These are phyloP conservation scores for Blastobotrys buckinghamii DNA, from an alignment of 1,139 yeast genomes.

Conservation along the genomic window DNA sequence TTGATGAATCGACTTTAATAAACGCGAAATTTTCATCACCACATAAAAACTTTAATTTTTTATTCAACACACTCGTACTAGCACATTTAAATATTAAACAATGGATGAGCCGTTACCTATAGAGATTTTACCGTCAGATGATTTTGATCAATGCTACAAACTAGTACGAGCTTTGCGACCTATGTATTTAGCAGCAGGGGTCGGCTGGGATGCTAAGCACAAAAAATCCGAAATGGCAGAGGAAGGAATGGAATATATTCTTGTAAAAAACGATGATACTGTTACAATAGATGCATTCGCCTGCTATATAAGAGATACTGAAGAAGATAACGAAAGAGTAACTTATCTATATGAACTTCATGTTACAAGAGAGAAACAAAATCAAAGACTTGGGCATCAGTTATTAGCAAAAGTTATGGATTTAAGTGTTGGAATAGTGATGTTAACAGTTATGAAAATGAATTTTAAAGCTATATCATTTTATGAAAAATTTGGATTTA, in stretches of 20 bases:
- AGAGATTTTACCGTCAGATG: conserved; percentile 7
- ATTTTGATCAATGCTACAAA: conserved; percentile 23
- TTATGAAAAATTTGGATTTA: conserved; percentile 23
- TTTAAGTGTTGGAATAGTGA: conserved; percentile 11
- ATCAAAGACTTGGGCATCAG: conserved; percentile 34
- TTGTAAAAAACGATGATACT: neutral
- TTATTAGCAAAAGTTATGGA: conserved; percentile 31
- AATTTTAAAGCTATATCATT: conserved; percentile 26
- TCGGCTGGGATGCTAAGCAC: conserved; percentile 39
- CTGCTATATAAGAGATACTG: conserved; percentile 32
- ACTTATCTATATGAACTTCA: conserved; percentile 54
- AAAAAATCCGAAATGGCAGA: conserved; percentile 45
- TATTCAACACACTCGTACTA: neutral
- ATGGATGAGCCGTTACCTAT: conserved; percentile 14
- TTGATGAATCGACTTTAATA: too few relatives aligned
- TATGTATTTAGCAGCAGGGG: conserved; percentile 34
- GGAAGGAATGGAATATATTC: conserved; percentile 38
- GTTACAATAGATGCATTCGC: conserved; percentile 38
- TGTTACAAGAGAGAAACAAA: conserved; percentile 35
- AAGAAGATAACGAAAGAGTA: conserved; percentile 26
- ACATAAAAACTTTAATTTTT: neutral
- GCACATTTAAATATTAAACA: neutral
- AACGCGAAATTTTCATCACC: too few relatives aligned
- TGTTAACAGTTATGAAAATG: conserved; percentile 28
- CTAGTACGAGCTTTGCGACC: conserved; percentile 25